Base-by-base conservation (phyloP, 345 rosid genomes). In the Eucalyptus sideroxylon region DNA sequence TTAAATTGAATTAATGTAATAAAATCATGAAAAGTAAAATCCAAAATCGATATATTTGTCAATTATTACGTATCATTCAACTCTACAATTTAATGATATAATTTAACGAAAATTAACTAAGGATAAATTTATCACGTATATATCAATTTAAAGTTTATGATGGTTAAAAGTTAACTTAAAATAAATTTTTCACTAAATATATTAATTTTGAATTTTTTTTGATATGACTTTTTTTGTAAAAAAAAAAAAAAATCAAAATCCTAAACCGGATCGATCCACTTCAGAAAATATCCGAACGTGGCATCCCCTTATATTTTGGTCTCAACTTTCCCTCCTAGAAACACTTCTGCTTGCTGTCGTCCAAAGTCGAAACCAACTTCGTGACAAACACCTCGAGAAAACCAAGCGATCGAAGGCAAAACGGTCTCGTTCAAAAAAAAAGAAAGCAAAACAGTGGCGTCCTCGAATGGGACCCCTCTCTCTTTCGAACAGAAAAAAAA, bases 401-500 rank as follows among this genome's bases (percentile, higher is more conserved):
- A 12, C 3, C 31, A 62, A 30, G 31, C 31, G 2, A 27, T 3
- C 1, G 31, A n/a, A n/a, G 0, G 3, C 37, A 7, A 65, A 65
- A 65, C 37, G 77, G 77, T n/a, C n/a, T n/a, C n/a, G n/a, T n/a
- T n/a, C n/a, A n/a, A n/a, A n/a, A n/a, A n/a, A n/a, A n/a, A n/a
- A n/a, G n/a, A n/a, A n/a, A n/a, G n/a, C n/a, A n/a, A n/a, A n/a
- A n/a, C n/a, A n/a, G n/a, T n/a, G n/a, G n/a, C 77, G 77, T 65
- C 21, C 9, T n/a, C 5, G 34, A n/a, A 15, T 2, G 40, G 40
- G 69, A 1, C 16, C 8, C 8, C 26, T 13, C 67, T 27, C 31
- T 26, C 31, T 27, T 97, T 96, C 96, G 31, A 27, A 0, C 67
- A 6, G 4, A 4, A 96, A 92, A 91, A 90, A 88, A 91, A 92